Conservation (phyloP, 345 rosid genomes). For the Kandelia obovata region DNA sequence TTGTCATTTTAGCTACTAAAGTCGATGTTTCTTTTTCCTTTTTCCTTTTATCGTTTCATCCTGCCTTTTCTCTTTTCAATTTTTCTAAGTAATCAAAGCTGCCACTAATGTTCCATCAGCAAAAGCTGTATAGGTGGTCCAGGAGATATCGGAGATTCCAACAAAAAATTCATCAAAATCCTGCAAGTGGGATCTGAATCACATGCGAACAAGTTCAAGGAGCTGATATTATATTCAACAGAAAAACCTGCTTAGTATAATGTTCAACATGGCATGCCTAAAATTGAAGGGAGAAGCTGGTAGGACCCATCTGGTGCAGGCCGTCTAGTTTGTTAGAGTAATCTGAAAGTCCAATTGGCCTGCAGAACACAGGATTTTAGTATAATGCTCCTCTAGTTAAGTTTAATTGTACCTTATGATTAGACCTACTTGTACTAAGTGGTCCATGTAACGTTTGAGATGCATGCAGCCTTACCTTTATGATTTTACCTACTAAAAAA, state of each 20-base stretch:
- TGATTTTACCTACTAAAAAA: too few species aligned
- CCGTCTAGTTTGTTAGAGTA: constrained; percentile 5
- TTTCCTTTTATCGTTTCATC: neutral
- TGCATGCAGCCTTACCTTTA: neutral
- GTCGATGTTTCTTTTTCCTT: constrained; percentile 2
- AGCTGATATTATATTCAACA: neutral
- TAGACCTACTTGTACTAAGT: too few species aligned
- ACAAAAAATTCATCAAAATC: constrained; percentile 18
- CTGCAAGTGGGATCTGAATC: constrained; percentile 13
- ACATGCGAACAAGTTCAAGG: neutral
- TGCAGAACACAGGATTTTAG: constrained; percentile 11
- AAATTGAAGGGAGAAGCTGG: neutral
- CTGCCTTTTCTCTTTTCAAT: neutral
- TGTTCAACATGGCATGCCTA: neutral
- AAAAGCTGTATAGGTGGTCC: constrained; percentile 5
- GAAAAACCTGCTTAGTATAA: neutral
- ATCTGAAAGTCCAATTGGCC: neutral
- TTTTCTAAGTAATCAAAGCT: neutral
- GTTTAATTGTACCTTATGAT: neutral
- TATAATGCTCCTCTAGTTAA: neutral
- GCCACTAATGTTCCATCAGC: neutral
- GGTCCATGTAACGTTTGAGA: too few species aligned
- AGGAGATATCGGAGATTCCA: constrained; percentile 13
- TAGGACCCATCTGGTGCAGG: constrained; percentile 12
- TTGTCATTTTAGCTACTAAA: neutral